Evolutionary conservation across 306 rosid genomes (phyloP).

Genomic region (Alnus rubra): DNA sequence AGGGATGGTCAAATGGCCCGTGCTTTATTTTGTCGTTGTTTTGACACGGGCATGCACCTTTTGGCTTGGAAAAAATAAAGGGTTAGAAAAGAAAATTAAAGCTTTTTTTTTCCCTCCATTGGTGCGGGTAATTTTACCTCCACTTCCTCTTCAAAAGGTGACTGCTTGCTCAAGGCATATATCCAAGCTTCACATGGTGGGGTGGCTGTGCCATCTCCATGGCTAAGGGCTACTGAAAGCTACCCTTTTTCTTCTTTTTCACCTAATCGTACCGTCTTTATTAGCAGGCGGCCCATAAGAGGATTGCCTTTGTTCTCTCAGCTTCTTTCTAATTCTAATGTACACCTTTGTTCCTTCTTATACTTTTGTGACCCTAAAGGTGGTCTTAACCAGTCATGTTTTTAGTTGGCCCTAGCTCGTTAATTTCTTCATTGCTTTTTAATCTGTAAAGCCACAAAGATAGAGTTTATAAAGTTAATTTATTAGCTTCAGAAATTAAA

Average conservation of each 20-base stretch:
- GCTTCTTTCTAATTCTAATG: slow-evolving; percentile 18
- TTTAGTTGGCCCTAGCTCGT: not conserved
- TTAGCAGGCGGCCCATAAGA: slow-evolving; percentile 34
- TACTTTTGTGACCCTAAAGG: not conserved
- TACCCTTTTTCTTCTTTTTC: slow-evolving; percentile 32
- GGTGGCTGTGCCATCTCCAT: slow-evolving; percentile 44
- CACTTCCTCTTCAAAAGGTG: slow-evolving; percentile 36
- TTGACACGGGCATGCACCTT: slow-evolving; percentile 33
- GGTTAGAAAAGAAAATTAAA: slow-evolving; percentile 18
- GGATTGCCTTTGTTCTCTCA: slow-evolving; percentile 12
- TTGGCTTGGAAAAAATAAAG: slow-evolving; percentile 37
- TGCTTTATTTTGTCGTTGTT: slow-evolving; percentile 35
- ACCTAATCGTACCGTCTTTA: slow-evolving; percentile 41
- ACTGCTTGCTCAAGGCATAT: slow-evolving; percentile 47
- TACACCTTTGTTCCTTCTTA: slow-evolving; percentile 15
- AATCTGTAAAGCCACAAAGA: not conserved
- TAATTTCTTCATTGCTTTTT: slow-evolving; percentile 16
- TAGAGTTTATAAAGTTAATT: slow-evolving; percentile 6
- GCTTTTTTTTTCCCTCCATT: slow-evolving; percentile 24
- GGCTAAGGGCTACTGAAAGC: slow-evolving; percentile 40
- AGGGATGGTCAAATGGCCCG: slow-evolving; percentile 36
- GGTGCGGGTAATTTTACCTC: slow-evolving; percentile 32
- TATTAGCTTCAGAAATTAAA: not conserved
- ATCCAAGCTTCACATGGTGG: slow-evolving; percentile 62
- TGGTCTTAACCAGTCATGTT: not conserved